These are phyloP conservation scores for Rhizopogon parksii DNA, from an alignment of 1,284 basidiomycete genomes.

Conservation along the genomic window DNA sequence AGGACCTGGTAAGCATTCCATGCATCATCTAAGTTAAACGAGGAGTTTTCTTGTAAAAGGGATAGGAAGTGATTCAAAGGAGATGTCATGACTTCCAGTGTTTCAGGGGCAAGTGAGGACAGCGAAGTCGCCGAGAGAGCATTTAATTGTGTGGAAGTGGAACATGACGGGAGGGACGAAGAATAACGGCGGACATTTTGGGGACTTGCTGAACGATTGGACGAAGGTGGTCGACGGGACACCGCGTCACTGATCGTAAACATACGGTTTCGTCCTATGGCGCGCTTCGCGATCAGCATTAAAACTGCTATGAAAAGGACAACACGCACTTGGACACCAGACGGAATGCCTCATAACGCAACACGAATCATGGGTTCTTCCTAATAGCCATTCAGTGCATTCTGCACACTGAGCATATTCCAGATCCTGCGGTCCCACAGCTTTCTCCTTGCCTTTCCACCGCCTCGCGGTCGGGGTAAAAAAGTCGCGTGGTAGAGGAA, in stretches of 20 bases:
- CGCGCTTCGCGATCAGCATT: conserved; percentile 15
- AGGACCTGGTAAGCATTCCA: conserved; percentile 31
- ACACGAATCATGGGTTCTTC: conserved; percentile 27
- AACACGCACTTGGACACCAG: conserved; percentile 37
- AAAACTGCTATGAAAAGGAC: neutral
- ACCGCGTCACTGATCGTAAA: conserved; percentile 30
- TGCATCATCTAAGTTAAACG: conserved; percentile 32
- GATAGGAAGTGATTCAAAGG: conserved; percentile 15
- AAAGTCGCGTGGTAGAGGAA: conserved; percentile 38
- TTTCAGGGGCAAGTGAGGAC: neutral
- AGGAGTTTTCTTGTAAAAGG: conserved; percentile 13
- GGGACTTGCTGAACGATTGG: conserved; percentile 20
- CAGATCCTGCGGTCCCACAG: conserved; percentile 24
- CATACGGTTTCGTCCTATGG: conserved; percentile 16
- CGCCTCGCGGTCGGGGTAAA: conserved; percentile 47
- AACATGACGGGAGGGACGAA: conserved; percentile 22
- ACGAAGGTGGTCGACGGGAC: conserved; percentile 19
- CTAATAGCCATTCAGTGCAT: conserved; percentile 15
- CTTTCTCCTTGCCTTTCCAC: conserved; percentile 47
- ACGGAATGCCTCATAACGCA: conserved; percentile 36
- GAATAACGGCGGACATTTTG: conserved; percentile 21
- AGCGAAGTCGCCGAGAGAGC: conserved; percentile 8
- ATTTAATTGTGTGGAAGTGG: conserved; percentile 16
- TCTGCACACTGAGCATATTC: conserved; percentile 24
- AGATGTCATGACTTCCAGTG: neutral